Evolutionary conservation across 2,329 filamentous ascomycete genomes (phyloP), one percentile per base, ranked within the genome.

Genomic region (Metarhizium guizhouense): DNA sequence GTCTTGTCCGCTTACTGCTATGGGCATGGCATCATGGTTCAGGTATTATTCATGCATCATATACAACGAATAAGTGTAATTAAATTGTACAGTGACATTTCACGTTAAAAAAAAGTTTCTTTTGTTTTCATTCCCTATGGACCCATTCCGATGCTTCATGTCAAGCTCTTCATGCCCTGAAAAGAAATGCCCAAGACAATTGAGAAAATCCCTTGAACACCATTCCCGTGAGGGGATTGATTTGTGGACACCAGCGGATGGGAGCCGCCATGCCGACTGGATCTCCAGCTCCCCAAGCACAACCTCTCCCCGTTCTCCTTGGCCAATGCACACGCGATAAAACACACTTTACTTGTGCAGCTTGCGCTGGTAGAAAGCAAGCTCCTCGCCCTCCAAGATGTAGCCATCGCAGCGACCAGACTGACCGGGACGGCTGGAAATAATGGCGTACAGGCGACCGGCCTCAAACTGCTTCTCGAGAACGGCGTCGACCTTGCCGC

Each of bases 401-500:
- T 99, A 99, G 65, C 94, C 94, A 76, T 99, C 94, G 70, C 84
- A 85, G 79, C 94, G 91, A 71, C 94, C 94, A 75, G 89, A 94
- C 88, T 99, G 94, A 70, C 94, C 94, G 65, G 94, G 94, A 72
- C 94, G 85, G 76, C 88, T 94, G 68, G 93, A 84, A 70, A 99
- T 80, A 67, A 96, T 88, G 70, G 94, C 94, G 79, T 87, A 96
- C 68, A 99, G 81, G 79, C 95, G 93, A 85, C 93, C 92, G 67
- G 94, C 93, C 87, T 97, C 94, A 81, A 99, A 99, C 82, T 99
- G 94, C 82, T 89, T 92, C 90, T 99, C 94, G 64, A 99, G 76
- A 64, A 90, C 84, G 65, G 78, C 63, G 79, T 99, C 94, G 70
- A 96, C 90, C 89, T 99, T 99, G 81, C 93, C 93, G 67, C 78